Evolutionary conservation across 495 filamentous ascomycete species (phyloP).

Genomic region (Hyaloscypha bicolor): DNA sequence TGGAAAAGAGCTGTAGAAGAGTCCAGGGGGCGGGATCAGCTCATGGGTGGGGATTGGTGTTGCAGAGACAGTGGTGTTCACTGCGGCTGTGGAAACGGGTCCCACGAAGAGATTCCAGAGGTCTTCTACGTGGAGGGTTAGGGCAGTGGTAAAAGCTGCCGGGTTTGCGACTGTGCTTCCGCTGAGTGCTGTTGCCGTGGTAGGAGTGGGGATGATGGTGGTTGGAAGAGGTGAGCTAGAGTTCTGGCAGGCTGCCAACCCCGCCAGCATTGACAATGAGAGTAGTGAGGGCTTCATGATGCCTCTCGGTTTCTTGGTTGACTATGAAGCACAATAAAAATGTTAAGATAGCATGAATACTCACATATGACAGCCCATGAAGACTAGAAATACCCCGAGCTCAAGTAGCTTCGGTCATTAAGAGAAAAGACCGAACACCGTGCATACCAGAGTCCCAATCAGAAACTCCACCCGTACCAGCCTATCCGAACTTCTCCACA

Average conservation of each 20-base stretch:
- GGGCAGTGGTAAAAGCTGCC: slow-evolving; percentile 17
- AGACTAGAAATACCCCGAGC: no score
- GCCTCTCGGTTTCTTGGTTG: not conserved
- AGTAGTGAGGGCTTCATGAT: not conserved
- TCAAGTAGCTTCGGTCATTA: not conserved
- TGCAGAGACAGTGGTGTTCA: slow-evolving; percentile 27
- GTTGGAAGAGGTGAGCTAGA: not conserved
- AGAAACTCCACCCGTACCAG: not conserved
- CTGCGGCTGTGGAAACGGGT: slow-evolving; percentile 22
- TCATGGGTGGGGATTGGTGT: slow-evolving; percentile 28
- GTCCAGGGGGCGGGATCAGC: slow-evolving; percentile 27
- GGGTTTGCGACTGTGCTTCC: slow-evolving; percentile 18
- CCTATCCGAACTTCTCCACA: no score
- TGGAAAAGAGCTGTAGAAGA: slow-evolving; percentile 26
- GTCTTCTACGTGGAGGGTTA: slow-evolving; percentile 14
- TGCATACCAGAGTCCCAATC: not conserved
- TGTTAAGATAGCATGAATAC: not conserved
- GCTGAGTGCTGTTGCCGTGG: slow-evolving; percentile 11
- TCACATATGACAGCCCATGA: not conserved
- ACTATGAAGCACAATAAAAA: not conserved
- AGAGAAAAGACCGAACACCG: not conserved
- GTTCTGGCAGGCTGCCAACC: slow-evolving; percentile 7
- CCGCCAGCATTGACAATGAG: slow-evolving; percentile 4
- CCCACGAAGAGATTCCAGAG: slow-evolving; percentile 32
- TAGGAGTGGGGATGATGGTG: slow-evolving; percentile 11